phyloP scores from a whole-genome alignment of 768 basidiomycete genomes.

The Pisolithus microcarpus region DNA sequence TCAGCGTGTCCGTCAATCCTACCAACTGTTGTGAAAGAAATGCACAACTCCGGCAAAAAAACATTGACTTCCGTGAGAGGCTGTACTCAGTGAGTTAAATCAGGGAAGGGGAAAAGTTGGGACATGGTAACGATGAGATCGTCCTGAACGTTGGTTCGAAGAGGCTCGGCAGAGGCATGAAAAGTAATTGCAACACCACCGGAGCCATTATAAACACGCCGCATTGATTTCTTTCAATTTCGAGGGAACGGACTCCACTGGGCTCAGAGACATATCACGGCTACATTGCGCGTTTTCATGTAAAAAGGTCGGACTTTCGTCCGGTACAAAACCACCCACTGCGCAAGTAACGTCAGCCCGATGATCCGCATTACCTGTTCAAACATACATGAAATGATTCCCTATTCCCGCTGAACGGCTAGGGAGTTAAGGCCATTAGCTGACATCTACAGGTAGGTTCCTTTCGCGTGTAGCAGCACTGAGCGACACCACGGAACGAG shows the following conservation, averaged over 20 bases:
- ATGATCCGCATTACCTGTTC: too few species aligned
- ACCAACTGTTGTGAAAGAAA: constrained; percentile 4
- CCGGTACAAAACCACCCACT: too few species aligned
- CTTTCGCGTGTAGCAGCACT: constrained; percentile 41
- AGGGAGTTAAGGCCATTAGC: constrained; percentile 31
- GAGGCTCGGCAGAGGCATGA: constrained; percentile 36
- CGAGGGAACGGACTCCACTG: constrained; percentile 19
- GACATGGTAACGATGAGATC: constrained; percentile 31
- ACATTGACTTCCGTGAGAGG: constrained; percentile 31
- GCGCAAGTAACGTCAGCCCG: too few species aligned
- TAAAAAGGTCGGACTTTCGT: too few species aligned
- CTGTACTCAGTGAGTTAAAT: constrained; percentile 17
- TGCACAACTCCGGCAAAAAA: constrained; percentile 22
- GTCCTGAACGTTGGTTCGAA: constrained; percentile 30
- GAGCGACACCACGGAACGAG: constrained; percentile 32
- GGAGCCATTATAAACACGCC: constrained; percentile 23
- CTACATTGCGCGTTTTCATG: too few species aligned
- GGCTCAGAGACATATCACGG: background rate
- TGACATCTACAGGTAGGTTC: constrained; percentile 47
- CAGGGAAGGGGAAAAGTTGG: constrained; percentile 32
- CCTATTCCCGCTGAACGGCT: constrained; percentile 8
- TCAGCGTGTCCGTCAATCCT: too few species aligned
- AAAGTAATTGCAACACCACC: constrained; percentile 29
- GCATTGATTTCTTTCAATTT: constrained; percentile 35
- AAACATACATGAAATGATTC: background rate